Percentiles rank a stretch among this genome's conserved stretches.
These are phyloP conservation scores for Punctularia strigosozonata DNA, from an alignment of 768 basidiomycete genomes.

Conservation along the genomic window DNA sequence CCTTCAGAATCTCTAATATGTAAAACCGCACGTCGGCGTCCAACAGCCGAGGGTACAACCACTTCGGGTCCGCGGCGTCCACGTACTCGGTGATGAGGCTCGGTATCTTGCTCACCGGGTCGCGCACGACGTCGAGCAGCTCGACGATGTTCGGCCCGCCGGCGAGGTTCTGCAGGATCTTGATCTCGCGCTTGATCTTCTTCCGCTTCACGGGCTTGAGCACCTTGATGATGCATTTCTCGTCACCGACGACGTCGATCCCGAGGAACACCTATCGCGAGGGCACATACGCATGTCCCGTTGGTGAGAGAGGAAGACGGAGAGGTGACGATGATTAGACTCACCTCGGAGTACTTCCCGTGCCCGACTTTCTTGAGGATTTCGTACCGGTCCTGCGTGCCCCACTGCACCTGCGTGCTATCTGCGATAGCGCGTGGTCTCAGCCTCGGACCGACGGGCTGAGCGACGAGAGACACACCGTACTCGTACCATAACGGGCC, in stretches of 20 bases:
- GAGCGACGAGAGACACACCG: slow-evolving; percentile 35
- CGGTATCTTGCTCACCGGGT: no score
- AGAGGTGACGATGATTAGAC: no score
- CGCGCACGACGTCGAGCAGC: neutral
- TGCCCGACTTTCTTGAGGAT: slow-evolving; percentile 93
- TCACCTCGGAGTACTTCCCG: slow-evolving; percentile 95
- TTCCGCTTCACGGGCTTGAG: slow-evolving; percentile 99
- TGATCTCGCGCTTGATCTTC: slow-evolving; percentile 99
- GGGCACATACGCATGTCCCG: slow-evolving; percentile 1
- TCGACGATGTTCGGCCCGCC: neutral
- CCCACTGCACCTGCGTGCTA: slow-evolving; percentile 96
- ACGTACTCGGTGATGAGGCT: no score
- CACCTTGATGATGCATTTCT: slow-evolving; percentile 97
- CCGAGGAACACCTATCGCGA: slow-evolving; percentile 84
- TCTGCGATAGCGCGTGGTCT: slow-evolving; percentile 32
- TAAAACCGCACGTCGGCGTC: no score
- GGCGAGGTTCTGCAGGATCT: slow-evolving; percentile 74
- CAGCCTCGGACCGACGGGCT: slow-evolving; percentile 1
- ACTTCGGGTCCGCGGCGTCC: no score
- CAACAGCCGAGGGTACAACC: no score
- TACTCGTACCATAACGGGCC: slow-evolving; percentile 97
- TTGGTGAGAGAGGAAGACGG: slow-evolving; percentile 8
- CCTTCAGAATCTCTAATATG: no score
- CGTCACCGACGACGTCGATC: slow-evolving; percentile 79
- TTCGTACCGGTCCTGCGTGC: slow-evolving; percentile 93